These are phyloP conservation scores for Aureobasidium sp. DNA, from an alignment of 2,329 filamentous ascomycete genomes.

Conservation along the genomic window DNA sequence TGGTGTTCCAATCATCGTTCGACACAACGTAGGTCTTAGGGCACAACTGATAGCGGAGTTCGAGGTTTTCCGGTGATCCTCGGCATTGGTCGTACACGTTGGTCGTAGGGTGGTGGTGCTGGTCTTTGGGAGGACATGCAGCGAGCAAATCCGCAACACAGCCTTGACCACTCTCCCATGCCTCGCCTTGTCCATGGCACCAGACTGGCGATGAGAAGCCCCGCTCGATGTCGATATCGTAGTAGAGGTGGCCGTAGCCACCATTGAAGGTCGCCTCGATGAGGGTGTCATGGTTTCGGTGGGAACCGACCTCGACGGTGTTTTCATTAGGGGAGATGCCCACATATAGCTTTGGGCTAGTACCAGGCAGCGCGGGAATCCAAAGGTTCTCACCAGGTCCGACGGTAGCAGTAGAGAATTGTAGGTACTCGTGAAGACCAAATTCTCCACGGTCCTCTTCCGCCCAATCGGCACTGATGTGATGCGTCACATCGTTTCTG, in stretches of 20 bases:
- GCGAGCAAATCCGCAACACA: constrained; percentile 5
- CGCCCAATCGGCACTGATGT: constrained; percentile 7
- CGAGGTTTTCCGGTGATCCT: neutral
- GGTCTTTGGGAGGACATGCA: neutral
- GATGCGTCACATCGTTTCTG: neutral
- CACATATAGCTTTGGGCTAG: neutral
- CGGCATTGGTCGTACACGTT: neutral
- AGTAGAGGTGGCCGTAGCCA: neutral
- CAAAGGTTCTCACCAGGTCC: neutral
- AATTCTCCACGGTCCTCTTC: neutral
- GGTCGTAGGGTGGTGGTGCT: neutral
- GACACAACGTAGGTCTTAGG: neutral
- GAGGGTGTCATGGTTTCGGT: constrained; percentile 2
- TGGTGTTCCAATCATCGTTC: neutral
- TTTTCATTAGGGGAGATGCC: neutral
- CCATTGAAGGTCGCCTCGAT: neutral
- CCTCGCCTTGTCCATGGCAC: constrained; percentile 1
- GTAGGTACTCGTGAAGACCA: neutral
- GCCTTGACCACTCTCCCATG: neutral
- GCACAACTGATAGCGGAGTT: neutral
- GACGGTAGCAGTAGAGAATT: neutral
- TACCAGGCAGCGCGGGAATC: neutral
- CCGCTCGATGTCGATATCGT: constrained; percentile 11
- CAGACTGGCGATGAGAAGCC: constrained; percentile 12
- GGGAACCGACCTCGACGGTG: neutral